A percentile compares a stretch with the other conserved stretches of the same genome.
phyloP scores from a whole-genome alignment of 2,329 filamentous ascomycete genomes.

The Calycina marina region DNA sequence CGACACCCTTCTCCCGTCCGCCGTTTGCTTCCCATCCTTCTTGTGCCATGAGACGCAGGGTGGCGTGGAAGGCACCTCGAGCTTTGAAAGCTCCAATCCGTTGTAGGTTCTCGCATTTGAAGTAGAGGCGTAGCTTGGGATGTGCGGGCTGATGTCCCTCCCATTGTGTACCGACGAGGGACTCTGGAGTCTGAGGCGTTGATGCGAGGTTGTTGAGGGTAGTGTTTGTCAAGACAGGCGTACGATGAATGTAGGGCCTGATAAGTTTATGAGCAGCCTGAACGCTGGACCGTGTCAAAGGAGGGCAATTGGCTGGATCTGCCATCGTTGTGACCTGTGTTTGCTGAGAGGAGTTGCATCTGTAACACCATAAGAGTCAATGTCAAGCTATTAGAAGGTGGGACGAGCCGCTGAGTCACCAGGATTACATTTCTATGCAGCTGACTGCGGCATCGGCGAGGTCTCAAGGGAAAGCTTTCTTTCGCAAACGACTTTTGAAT shows the following conservation, averaged over 20 bases:
- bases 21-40: slow-evolving; percentile 45
- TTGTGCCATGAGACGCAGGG: slow-evolving; percentile 52
- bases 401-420: too few species aligned
- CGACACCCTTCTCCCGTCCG: slow-evolving; percentile 53
- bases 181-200: slow-evolving; percentile 41
- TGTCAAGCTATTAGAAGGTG: too few species aligned
- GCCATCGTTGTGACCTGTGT: too few species aligned
- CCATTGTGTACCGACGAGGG: slow-evolving; percentile 41
- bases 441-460: too few species aligned
- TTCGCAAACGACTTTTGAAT: slow-evolving; percentile 23
- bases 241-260: slow-evolving; percentile 61
- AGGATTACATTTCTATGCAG: too few species aligned
- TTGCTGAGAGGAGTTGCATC: too few species aligned
- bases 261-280: slow-evolving; percentile 59
- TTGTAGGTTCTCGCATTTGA: slow-evolving; percentile 95
- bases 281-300: slow-evolving; percentile 61
- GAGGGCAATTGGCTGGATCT: slow-evolving; percentile 40
- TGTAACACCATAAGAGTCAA: too few species aligned
- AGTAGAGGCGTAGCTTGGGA: slow-evolving; percentile 63
- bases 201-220: slow-evolving; percentile 66
- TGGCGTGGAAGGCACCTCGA: slow-evolving; percentile 76
- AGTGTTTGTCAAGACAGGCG: slow-evolving; percentile 66
- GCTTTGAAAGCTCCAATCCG: slow-evolving; percentile 86
- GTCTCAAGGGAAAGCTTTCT: too few species aligned
- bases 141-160: slow-evolving; percentile 40